A percentile compares a stretch with the other conserved stretches of the same genome.
These are phyloP conservation scores for Podospora didyma DNA, from an alignment of 495 filamentous ascomycete species.

Conservation along the genomic window DNA sequence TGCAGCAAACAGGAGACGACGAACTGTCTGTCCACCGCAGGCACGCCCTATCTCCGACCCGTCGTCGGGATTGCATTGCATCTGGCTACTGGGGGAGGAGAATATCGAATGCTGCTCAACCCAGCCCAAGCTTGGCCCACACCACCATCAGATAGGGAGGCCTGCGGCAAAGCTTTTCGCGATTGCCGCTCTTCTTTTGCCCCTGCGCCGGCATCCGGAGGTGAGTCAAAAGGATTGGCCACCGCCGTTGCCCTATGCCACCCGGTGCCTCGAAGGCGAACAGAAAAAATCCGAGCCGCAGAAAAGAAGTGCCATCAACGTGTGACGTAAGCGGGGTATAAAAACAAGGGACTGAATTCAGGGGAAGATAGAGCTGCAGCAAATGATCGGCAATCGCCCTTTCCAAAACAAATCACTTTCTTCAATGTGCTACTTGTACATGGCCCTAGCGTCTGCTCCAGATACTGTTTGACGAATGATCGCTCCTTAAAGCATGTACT, in stretches of 20 bases:
- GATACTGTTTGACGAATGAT: not conserved
- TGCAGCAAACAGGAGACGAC: not conserved
- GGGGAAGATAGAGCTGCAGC: not conserved
- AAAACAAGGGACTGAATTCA: not conserved
- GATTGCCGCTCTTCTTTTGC: not conserved
- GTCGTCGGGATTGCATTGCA: not conserved
- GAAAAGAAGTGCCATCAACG: not conserved
- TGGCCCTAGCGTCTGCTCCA: too few relatives aligned
- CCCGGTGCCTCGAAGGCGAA: not conserved
- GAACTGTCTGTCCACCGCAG: not conserved
- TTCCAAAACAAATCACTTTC: too few relatives aligned
- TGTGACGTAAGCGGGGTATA: not conserved
- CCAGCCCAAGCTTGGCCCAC: too few relatives aligned
- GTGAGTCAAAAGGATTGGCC: constrained; percentile 6
- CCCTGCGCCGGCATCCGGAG: constrained; percentile 3
- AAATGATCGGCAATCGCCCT: not conserved
- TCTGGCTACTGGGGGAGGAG: too few relatives aligned
- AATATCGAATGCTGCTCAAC: too few relatives aligned
- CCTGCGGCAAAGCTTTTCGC: too few relatives aligned
- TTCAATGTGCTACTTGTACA: too few relatives aligned
- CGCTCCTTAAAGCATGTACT: constrained; percentile 37
- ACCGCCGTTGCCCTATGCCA: not conserved
- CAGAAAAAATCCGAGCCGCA: not conserved
- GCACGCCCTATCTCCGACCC: not conserved
- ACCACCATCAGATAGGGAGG: not conserved